Conservation (phyloP, 345 rosid species). For the Citrus australasica region DNA sequence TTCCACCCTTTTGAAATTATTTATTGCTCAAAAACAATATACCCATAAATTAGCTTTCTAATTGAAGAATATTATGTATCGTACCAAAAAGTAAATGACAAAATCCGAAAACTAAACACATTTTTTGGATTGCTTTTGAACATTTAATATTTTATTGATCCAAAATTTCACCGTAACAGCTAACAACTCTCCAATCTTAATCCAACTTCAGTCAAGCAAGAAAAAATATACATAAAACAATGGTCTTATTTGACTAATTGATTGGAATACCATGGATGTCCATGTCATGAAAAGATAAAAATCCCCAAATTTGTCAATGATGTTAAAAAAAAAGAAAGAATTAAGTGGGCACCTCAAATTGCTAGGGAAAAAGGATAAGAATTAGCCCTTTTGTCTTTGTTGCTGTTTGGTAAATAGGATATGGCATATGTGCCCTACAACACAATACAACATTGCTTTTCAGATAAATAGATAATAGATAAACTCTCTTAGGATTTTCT, state of each 20-base stretch:
- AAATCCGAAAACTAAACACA: background rate
- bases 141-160: slow-evolving; percentile 3
- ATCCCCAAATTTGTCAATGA: background rate
- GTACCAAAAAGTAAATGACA: background rate
- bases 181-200: background rate
- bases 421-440: slow-evolving; percentile 1
- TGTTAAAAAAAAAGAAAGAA: background rate
- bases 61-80: background rate
- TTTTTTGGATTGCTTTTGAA: background rate
- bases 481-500: no score
- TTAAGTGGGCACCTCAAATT: background rate
- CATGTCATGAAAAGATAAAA: background rate
- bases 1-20: background rate
- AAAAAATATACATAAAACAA: background rate
- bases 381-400: background rate
- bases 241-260: background rate
- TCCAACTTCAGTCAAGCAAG: background rate
- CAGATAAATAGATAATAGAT: background rate
- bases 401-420: slow-evolving; percentile 11
- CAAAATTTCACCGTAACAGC: background rate
- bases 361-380: slow-evolving; percentile 3
- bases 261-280: background rate
- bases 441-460: background rate
- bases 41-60: background rate
- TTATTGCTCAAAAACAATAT: background rate